These are phyloP conservation scores for Hyphopichia fennica DNA, from an alignment of 1,139 yeast genomes.

Conservation along the genomic window DNA sequence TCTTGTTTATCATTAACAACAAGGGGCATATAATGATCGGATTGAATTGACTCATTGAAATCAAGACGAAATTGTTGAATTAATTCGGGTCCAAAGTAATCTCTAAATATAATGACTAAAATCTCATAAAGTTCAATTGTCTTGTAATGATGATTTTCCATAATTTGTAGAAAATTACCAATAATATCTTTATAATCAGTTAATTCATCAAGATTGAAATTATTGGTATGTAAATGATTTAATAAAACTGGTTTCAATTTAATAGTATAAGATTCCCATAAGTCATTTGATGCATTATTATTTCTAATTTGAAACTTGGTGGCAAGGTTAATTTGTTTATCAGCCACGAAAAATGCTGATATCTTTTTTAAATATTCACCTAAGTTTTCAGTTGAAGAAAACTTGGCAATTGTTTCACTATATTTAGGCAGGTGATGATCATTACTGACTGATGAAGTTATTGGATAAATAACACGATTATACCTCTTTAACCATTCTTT, in stretches of 20 bases:
- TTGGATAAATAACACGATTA: slow-evolving; percentile 69
- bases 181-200: slow-evolving; percentile 51
- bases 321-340: slow-evolving; percentile 59
- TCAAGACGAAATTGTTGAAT: slow-evolving; percentile 59
- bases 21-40: slow-evolving; percentile 90
- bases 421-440: slow-evolving; percentile 11
- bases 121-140: slow-evolving; percentile 63
- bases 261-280: slow-evolving; percentile 71
- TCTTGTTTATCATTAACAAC: slow-evolving; percentile 59
- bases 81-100: slow-evolving; percentile 57
- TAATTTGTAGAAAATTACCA: slow-evolving; percentile 73
- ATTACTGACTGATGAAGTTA: slow-evolving; percentile 34
- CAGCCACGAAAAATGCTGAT: slow-evolving; percentile 76
- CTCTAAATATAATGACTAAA: slow-evolving; percentile 57
- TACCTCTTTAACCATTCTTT: slow-evolving; percentile 76
- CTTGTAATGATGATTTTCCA: slow-evolving; percentile 71
- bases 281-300: slow-evolving; percentile 63
- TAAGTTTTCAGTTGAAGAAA: slow-evolving; percentile 24
- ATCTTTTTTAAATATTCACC: slow-evolving; percentile 61
- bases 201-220: slow-evolving; percentile 32
- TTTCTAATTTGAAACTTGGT: slow-evolving; percentile 57
- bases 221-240: slow-evolving; percentile 31
- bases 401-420: slow-evolving; percentile 15
- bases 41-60: slow-evolving; percentile 62
- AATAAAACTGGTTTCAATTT: slow-evolving; percentile 58